These are phyloP conservation scores for Trifolium repens DNA, from an alignment of 306 rosid genomes.

Conservation along the genomic window DNA sequence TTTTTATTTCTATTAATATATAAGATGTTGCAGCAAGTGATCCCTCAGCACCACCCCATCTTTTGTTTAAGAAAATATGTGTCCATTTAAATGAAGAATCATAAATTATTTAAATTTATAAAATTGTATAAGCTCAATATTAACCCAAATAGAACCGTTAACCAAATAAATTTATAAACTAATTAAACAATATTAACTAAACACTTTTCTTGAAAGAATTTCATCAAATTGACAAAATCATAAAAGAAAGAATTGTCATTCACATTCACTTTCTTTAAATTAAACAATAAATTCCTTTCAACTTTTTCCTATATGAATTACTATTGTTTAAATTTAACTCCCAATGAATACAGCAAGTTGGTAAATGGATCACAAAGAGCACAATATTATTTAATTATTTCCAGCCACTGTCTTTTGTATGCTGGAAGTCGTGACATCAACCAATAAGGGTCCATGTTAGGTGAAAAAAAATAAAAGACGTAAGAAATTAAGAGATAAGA, in stretches of 20 bases:
- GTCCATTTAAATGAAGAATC: too few species aligned
- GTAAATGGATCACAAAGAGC: constrained; percentile 1
- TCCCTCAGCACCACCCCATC: too few species aligned
- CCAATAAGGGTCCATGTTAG: constrained; percentile 26
- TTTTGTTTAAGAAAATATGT: too few species aligned
- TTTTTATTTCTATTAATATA: too few species aligned
- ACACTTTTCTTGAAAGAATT: too few species aligned
- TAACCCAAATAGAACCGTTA: too few species aligned
- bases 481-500: constrained; percentile 46
- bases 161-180: not conserved
- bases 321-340: constrained; percentile 5
- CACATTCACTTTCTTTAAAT: not conserved
- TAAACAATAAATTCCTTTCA: not conserved
- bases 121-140: too few species aligned
- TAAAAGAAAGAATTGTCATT: not conserved
- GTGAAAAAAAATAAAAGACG: not conserved
- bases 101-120: too few species aligned
- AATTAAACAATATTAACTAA: not conserved
- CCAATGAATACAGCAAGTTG: constrained; percentile 1
- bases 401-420: not conserved
- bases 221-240: not conserved
- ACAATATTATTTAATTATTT: constrained; percentile 4
- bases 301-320: not conserved
- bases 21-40: too few species aligned
- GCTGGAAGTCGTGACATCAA: constrained; percentile 18